These are phyloP conservation scores for Eruca vesicaria DNA, from an alignment of 441 rosid genomes.

Conservation along the genomic window DNA sequence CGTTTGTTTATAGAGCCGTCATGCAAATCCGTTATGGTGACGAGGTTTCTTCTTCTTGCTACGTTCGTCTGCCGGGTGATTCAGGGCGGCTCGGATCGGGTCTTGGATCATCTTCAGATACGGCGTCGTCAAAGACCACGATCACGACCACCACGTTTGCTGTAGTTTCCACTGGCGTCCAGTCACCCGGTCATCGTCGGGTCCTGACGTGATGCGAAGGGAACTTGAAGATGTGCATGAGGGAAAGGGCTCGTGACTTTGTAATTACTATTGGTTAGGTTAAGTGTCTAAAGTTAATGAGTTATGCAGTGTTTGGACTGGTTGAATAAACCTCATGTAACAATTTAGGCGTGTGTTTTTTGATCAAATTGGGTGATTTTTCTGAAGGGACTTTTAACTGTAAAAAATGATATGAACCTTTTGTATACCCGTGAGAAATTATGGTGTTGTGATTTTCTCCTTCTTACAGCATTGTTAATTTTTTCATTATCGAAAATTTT, in stretches of 20 bases:
- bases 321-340: too few species aligned
- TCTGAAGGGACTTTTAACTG: too few species aligned
- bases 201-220: conserved; percentile 38
- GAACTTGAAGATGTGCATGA: conserved; percentile 38
- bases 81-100: conserved; percentile 56
- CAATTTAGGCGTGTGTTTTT: too few species aligned
- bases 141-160: conserved; percentile 38
- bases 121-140: conserved; percentile 27
- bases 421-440: too few species aligned
- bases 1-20: conserved; percentile 63
- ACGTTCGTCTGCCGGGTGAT: conserved; percentile 79
- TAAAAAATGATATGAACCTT: too few species aligned
- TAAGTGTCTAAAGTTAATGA: too few species aligned
- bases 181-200: conserved; percentile 60
- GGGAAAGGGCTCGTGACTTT: conserved; percentile 1
- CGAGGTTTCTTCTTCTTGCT: conserved; percentile 43
- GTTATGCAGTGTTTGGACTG: too few species aligned
- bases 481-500: too few species aligned
- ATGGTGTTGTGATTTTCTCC: too few species aligned
- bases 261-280: not conserved
- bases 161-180: conserved; percentile 50
- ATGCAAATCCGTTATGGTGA: conserved; percentile 57
- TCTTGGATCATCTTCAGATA: conserved; percentile 34
- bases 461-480: too few species aligned
- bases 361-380: too few species aligned